These are phyloP conservation scores for Pyrenula massariospora DNA, from an alignment of 495 filamentous ascomycete genomes.

Conservation along the genomic window DNA sequence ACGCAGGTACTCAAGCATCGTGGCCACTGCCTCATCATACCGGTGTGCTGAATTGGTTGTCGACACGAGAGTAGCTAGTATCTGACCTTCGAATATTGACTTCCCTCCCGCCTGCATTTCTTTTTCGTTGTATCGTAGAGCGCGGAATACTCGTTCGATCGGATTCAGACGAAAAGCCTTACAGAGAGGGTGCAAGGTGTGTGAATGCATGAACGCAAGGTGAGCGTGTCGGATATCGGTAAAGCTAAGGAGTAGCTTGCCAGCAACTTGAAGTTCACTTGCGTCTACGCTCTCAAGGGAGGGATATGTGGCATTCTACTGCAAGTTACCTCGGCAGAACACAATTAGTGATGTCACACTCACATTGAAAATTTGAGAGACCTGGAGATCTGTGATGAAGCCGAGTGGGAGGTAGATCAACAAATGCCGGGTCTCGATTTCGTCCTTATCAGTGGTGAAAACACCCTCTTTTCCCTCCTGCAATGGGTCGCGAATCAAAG, in stretches of 20 bases:
- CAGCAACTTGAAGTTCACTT: constrained; percentile 17
- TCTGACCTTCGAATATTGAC: constrained; percentile 23
- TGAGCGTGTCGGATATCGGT: constrained; percentile 45
- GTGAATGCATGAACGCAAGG: constrained; percentile 30
- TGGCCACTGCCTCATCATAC: constrained; percentile 22
- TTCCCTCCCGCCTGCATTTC: neutral
- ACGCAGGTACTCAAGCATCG: constrained; percentile 38
- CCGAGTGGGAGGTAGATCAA: neutral
- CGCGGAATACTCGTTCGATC: constrained; percentile 14
- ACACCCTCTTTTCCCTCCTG: neutral
- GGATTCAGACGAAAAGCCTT: constrained; percentile 33
- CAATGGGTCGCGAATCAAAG: neutral
- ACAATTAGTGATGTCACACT: too few species aligned
- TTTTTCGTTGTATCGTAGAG: neutral
- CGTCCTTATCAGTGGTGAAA: neutral
- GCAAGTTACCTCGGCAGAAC: too few species aligned
- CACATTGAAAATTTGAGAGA: constrained; percentile 15
- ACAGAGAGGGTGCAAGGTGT: constrained; percentile 34
- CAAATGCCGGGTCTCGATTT: neutral
- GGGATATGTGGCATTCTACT: neutral
- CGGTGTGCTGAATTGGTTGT: constrained; percentile 8
- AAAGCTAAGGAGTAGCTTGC: constrained; percentile 42
- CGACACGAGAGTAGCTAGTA: constrained; percentile 17
- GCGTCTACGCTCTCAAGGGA: constrained; percentile 12
- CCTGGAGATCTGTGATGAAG: neutral